Percentiles rank a stretch among this genome's conserved stretches.
These are phyloP conservation scores for Hexamita inflata DNA, from an alignment of 208 protist genomes.

Conservation along the genomic window DNA sequence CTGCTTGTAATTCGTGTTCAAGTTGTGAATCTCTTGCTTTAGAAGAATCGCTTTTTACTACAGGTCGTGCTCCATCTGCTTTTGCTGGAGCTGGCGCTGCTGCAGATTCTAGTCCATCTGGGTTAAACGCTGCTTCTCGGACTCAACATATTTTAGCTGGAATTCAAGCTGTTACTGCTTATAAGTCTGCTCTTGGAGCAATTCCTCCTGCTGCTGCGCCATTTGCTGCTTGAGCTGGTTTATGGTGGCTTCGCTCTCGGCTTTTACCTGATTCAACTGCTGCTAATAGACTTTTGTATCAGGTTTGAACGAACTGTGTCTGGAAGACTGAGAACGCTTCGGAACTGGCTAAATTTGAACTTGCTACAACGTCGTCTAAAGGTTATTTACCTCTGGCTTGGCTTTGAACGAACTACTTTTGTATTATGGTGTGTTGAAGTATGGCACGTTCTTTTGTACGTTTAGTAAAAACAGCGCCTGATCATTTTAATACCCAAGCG, in stretches of 20 bases:
- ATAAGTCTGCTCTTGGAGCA: not conserved
- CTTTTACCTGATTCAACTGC: not conserved
- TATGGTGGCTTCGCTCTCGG: not conserved
- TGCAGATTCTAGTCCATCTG: too few relatives aligned
- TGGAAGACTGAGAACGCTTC: too few relatives aligned
- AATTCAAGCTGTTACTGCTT: not conserved
- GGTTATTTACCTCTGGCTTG: too few relatives aligned
- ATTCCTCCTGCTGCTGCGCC: not conserved
- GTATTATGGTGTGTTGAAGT: too few relatives aligned
- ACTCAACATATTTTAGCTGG: not conserved
- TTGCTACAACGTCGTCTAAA: too few relatives aligned
- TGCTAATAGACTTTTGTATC: too few relatives aligned
- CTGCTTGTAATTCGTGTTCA: not conserved
- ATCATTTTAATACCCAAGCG: too few relatives aligned
- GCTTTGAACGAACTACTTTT: too few relatives aligned
- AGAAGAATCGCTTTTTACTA: not conserved
- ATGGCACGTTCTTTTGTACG: too few relatives aligned
- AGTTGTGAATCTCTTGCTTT: conserved; percentile 14
- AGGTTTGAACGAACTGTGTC: too few relatives aligned
- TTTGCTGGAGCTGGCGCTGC: not conserved
- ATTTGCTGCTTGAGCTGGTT: not conserved
- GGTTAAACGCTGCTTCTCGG: not conserved
- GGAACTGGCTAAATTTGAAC: too few relatives aligned
- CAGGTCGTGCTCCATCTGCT: not conserved
- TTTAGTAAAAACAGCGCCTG: too few relatives aligned